Percentiles rank a stretch among this genome's conserved stretches.
Evolutionary conservation across 257 asterid genomes (phyloP).

Genomic region (Lycium barbarum): DNA sequence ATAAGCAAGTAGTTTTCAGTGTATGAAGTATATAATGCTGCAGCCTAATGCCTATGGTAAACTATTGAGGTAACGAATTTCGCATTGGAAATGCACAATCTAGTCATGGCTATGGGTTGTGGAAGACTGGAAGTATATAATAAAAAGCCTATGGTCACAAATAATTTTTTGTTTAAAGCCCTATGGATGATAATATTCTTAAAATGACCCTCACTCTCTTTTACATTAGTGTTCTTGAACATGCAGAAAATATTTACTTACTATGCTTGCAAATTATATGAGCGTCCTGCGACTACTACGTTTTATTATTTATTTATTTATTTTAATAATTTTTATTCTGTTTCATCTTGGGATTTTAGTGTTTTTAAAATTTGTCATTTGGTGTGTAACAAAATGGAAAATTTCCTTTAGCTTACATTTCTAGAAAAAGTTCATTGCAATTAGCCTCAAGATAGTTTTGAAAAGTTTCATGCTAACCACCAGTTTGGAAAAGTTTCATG

Average conservation of each 20-base stretch:
- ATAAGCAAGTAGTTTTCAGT: too few species aligned
- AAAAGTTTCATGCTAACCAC: background rate
- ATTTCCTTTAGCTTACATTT: background rate
- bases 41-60: too few species aligned
- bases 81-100: too few species aligned
- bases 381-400: background rate
- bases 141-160: background rate
- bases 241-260: too few species aligned
- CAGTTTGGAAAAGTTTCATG: background rate
- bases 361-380: background rate
- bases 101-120: too few species aligned
- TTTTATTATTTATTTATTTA: too few species aligned
- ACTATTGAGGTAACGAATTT: too few species aligned
- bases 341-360: background rate
- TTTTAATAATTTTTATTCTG: too few species aligned
- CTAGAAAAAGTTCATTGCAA: background rate
- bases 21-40: too few species aligned
- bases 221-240: background rate
- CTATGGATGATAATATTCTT: background rate
- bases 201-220: background rate
- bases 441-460: background rate
- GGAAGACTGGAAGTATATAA: too few species aligned
- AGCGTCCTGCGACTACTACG: background rate
- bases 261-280: too few species aligned
- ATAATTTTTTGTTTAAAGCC: background rate